Conservation (phyloP, 2,329 filamentous ascomycete genomes). For the Fusarium caatingaense region DNA sequence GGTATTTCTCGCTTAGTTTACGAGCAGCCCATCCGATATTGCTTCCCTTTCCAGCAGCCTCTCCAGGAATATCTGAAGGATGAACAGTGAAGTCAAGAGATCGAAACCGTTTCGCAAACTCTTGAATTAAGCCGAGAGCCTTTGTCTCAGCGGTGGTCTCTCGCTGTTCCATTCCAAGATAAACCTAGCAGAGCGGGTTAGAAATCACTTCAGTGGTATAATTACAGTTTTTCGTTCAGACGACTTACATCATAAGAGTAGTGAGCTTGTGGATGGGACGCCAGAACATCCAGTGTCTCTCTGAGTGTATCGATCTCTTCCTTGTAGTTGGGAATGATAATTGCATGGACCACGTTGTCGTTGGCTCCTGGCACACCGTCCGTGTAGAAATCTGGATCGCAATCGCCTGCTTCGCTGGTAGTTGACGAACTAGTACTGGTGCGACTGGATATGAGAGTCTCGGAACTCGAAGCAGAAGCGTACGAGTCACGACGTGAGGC, state of each 20-base stretch:
- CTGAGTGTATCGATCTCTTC: constrained; percentile 76
- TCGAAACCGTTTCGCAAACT: constrained; percentile 73
- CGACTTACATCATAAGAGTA: constrained; percentile 75
- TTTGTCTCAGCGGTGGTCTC: constrained; percentile 71
- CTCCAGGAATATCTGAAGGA: constrained; percentile 72
- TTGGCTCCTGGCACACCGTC: constrained; percentile 58
- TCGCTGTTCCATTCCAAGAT: constrained; percentile 78
- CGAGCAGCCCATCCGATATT: constrained; percentile 78
- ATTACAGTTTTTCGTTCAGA: not conserved
- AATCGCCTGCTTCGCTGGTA: constrained; percentile 63
- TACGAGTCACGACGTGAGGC: constrained; percentile 64
- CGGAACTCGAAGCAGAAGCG: constrained; percentile 66
- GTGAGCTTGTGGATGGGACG: constrained; percentile 72
- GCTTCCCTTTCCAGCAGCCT: constrained; percentile 79
- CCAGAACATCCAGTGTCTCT: constrained; percentile 76
- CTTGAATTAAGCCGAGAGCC: constrained; percentile 69
- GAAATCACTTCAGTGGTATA: not conserved
- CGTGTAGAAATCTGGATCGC: constrained; percentile 59
- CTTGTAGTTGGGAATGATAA: constrained; percentile 80
- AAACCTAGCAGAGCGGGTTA: constrained; percentile 62
- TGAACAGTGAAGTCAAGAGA: constrained; percentile 76
- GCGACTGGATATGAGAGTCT: constrained; percentile 60
- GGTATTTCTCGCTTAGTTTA: constrained; percentile 72
- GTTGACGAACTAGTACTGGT: constrained; percentile 60
- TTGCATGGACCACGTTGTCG: constrained; percentile 68